phyloP scores from a whole-genome alignment of 768 basidiomycete genomes.

The Auriscalpium vulgare region DNA sequence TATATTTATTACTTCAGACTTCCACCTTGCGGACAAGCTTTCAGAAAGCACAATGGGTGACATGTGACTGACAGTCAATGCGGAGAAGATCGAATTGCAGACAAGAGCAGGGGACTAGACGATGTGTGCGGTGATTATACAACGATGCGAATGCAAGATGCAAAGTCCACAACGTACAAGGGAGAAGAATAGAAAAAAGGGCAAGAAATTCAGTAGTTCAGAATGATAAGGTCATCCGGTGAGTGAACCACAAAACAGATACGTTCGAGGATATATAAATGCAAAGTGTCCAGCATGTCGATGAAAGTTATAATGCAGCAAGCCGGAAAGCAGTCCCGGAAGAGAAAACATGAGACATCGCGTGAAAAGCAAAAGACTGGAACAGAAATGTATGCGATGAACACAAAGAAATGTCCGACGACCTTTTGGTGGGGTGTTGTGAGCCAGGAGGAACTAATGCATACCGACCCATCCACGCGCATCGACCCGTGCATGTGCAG shows the following conservation, averaged over 20 bases:
- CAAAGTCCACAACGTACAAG: slow-evolving; percentile 9
- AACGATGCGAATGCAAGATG: slow-evolving; percentile 13
- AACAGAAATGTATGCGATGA: too few relatives aligned
- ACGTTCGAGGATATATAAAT: slow-evolving; percentile 20
- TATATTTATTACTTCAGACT: too few relatives aligned
- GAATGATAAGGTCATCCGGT: slow-evolving; percentile 1
- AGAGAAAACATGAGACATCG: background rate
- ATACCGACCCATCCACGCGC: slow-evolving; percentile 72
- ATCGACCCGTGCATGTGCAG: slow-evolving; percentile 77
- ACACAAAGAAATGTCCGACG: too few relatives aligned
- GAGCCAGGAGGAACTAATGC: slow-evolving; percentile 20
- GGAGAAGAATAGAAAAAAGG: slow-evolving; percentile 26
- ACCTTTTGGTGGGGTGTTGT: too few relatives aligned
- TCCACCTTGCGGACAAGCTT: too few relatives aligned
- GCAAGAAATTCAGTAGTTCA: slow-evolving; percentile 13
- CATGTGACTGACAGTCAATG: too few relatives aligned
- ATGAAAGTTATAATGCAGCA: background rate
- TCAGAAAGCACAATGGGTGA: too few relatives aligned
- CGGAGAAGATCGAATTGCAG: slow-evolving; percentile 3
- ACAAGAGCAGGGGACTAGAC: background rate
- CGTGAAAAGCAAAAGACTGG: background rate
- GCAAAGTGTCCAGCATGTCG: slow-evolving; percentile 17
- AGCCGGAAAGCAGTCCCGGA: background rate
- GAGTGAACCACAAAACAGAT: slow-evolving; percentile 4
- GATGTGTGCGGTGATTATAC: slow-evolving; percentile 5